Percentiles rank a stretch among this genome's conserved stretches.
Conservation (phyloP, 805 yeast species). For the Huiozyma sinensis region DNA sequence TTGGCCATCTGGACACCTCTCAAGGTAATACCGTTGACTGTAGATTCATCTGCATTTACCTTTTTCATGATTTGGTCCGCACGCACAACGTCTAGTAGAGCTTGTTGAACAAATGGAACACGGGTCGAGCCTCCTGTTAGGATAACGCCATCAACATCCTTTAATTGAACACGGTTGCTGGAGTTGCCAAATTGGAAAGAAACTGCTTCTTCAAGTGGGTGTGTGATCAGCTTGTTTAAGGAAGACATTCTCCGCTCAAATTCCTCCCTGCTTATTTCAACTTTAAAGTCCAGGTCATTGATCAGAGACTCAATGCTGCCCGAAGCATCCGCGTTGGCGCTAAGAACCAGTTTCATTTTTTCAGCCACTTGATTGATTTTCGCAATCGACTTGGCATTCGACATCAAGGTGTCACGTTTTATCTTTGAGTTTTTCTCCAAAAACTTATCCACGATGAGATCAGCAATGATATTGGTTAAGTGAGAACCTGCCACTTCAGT, state of each 20-base stretch:
- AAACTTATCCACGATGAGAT: slow-evolving; percentile 51
- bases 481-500: slow-evolving; percentile 71
- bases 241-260: slow-evolving; percentile 41
- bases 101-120: slow-evolving; percentile 74
- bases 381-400: slow-evolving; percentile 48
- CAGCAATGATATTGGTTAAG: slow-evolving; percentile 57
- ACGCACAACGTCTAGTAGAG: slow-evolving; percentile 43
- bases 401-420: slow-evolving; percentile 30
- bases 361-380: slow-evolving; percentile 77
- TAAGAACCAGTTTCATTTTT: slow-evolving; percentile 73
- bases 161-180: slow-evolving; percentile 18
- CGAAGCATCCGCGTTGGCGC: slow-evolving; percentile 78
- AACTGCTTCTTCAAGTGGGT: slow-evolving; percentile 48
- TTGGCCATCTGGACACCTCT: slow-evolving; percentile 70
- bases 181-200: slow-evolving; percentile 24
- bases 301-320: slow-evolving; percentile 66
- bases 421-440: slow-evolving; percentile 33
- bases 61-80: slow-evolving; percentile 59
- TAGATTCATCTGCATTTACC: slow-evolving; percentile 93
- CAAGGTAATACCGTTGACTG: slow-evolving; percentile 80
- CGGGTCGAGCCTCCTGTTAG: slow-evolving; percentile 87
- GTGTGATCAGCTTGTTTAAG: slow-evolving; percentile 21
- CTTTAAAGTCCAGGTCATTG: slow-evolving; percentile 64
- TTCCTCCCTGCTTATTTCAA: slow-evolving; percentile 63
- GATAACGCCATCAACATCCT: slow-evolving; percentile 53